These are phyloP conservation scores for Amesomyces nigricolor DNA, from an alignment of 2,329 filamentous ascomycete genomes.

Conservation along the genomic window DNA sequence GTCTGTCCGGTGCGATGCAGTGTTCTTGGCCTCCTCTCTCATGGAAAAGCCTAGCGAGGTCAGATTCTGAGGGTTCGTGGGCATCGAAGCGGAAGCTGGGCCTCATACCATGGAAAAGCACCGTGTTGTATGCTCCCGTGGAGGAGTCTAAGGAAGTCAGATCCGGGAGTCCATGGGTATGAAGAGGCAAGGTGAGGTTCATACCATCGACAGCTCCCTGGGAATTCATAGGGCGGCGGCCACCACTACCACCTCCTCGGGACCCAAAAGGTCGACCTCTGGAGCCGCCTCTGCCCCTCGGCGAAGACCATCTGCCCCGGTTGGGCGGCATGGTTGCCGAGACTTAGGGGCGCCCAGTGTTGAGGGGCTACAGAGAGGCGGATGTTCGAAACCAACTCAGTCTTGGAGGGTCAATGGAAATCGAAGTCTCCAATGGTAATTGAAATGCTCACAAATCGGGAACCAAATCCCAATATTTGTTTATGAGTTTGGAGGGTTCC, in stretches of 20 bases:
- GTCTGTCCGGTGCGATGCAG: constrained; percentile 40
- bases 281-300: constrained; percentile 18
- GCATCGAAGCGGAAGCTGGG: neutral
- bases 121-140: constrained; percentile 30
- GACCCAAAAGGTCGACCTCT: constrained; percentile 16
- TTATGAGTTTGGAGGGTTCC: too few species aligned
- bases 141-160: constrained; percentile 32
- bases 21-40: constrained; percentile 47
- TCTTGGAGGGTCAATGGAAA: neutral
- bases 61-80: neutral
- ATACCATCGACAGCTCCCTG: neutral
- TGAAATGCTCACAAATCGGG: too few species aligned
- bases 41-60: constrained; percentile 35
- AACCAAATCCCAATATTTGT: too few species aligned
- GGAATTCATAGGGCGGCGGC: too few species aligned
- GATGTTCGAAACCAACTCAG: neutral
- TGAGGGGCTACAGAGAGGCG: neutral
- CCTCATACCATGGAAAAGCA: constrained; percentile 10
- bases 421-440: too few species aligned
- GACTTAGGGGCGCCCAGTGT: neutral
- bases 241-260: neutral
- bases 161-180: neutral
- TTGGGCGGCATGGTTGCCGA: constrained; percentile 17
- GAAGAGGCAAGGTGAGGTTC: neutral
- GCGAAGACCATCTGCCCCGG: constrained; percentile 23